These are phyloP conservation scores for Monilinia fructicola DNA, from an alignment of 2,329 filamentous ascomycete species.

Conservation along the genomic window DNA sequence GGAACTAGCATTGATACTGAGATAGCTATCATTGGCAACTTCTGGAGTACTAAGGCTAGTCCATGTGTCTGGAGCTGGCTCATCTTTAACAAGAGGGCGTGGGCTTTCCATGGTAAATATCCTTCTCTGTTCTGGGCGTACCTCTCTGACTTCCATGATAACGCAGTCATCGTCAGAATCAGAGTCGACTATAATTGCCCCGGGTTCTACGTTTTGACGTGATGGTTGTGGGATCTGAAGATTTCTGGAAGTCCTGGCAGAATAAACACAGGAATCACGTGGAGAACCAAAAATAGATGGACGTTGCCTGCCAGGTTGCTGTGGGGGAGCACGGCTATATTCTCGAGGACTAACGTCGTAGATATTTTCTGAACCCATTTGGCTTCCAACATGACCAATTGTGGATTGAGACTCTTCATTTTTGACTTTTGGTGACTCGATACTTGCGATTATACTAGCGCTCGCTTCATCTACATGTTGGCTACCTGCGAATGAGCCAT, in stretches of 20 bases:
- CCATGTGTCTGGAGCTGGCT: neutral
- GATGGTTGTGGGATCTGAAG: neutral
- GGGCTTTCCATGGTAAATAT: neutral
- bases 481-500: neutral
- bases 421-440: neutral
- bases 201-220: neutral
- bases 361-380: neutral
- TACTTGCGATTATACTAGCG: neutral
- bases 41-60: neutral
- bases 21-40: neutral
- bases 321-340: neutral
- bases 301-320: neutral
- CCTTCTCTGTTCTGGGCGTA: neutral
- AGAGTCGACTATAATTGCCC: neutral
- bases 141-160: neutral
- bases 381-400: neutral
- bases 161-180: slow-evolving; percentile 16
- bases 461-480: slow-evolving; percentile 1
- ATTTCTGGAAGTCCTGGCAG: neutral
- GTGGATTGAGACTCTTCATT: neutral
- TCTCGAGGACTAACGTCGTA: neutral
- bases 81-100: neutral
- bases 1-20: neutral
- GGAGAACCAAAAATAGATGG: neutral
- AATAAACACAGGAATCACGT: neutral